A percentile compares a stretch with the other conserved stretches of the same genome.
These are phyloP conservation scores for Apiotrichum siamense DNA, from an alignment of 1,284 basidiomycete genomes.

Conservation along the genomic window DNA sequence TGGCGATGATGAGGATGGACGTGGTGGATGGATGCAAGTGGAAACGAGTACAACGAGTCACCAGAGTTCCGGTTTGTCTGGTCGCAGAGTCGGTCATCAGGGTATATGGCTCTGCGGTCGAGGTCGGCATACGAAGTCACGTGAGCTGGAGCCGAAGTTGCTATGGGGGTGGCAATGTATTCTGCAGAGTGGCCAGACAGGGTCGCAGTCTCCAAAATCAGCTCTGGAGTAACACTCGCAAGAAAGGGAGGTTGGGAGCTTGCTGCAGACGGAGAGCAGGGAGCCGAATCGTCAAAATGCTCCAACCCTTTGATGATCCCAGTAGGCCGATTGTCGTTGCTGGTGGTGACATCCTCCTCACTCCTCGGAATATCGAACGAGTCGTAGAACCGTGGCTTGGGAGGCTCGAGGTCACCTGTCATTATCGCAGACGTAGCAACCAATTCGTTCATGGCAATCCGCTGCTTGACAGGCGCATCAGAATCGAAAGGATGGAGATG, in stretches of 20 bases:
- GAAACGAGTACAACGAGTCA: neutral
- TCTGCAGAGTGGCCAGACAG: neutral
- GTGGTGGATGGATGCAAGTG: neutral
- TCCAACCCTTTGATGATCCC: too few species aligned
- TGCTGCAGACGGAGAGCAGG: too few species aligned
- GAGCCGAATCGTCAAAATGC: too few species aligned
- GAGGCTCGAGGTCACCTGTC: neutral
- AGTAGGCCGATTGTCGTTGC: neutral
- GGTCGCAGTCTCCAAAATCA: neutral
- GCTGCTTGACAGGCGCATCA: neutral
- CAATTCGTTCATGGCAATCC: neutral
- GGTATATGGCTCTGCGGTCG: too few species aligned
- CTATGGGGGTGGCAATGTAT: neutral
- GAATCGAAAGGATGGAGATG: neutral
- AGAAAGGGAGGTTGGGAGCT: too few species aligned
- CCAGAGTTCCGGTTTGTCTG: neutral
- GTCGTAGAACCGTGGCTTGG: slow-evolving; percentile 16
- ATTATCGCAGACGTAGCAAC: neutral
- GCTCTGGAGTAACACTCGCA: too few species aligned
- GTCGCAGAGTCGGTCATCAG: too few species aligned
- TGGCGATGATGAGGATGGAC: neutral
- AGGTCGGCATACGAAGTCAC: neutral
- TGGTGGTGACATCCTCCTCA: neutral
- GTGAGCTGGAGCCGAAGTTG: neutral
- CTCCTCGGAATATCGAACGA: slow-evolving; percentile 8